A percentile compares a stretch with the other conserved stretches of the same genome.
Conservation (phyloP, 78 protist species). For the Dictyostelium brefeldianum region DNA sequence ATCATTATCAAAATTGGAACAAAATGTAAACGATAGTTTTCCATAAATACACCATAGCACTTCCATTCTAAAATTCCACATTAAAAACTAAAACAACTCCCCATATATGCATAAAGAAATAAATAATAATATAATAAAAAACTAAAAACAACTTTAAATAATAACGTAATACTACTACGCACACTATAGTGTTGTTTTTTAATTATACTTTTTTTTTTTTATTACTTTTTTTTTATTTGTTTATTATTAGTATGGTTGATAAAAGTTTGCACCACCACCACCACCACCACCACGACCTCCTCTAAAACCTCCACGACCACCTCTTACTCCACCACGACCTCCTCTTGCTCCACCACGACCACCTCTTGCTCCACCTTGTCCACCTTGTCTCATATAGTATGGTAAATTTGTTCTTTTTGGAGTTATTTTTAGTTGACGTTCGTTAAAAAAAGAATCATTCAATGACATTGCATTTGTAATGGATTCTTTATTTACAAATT, state of each 20-base stretch:
- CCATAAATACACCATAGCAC: too few species aligned
- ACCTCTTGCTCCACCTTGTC: conserved; percentile 67
- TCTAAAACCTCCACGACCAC: conserved; percentile 28
- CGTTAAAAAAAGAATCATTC: conserved; percentile 83
- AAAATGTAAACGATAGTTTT: too few species aligned
- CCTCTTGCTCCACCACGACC: conserved; percentile 35
- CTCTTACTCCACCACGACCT: conserved; percentile 31
- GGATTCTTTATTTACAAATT: conserved; percentile 81
- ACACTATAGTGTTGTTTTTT: too few species aligned
- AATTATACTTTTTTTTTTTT: background rate
- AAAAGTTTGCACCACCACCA: conserved; percentile 1
- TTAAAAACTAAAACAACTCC: too few species aligned
- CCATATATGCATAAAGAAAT: too few species aligned
- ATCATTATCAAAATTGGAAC: background rate
- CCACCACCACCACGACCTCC: conserved; percentile 37
- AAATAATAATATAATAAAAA: too few species aligned
- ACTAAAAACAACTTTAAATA: too few species aligned
- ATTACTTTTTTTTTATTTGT: conserved; percentile 17
- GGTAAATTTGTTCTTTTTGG: conserved; percentile 80
- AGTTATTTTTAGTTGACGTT: conserved; percentile 87
- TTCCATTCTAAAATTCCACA: too few species aligned
- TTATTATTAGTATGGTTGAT: conserved; percentile 56
- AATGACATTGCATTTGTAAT: conserved; percentile 81
- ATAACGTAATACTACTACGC: too few species aligned
- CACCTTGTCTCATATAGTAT: conserved; percentile 28